A percentile compares a stretch with the other conserved stretches of the same genome.
Conservation (phyloP, 176 grass and related monocot species). For the Otatea glauca region DNA sequence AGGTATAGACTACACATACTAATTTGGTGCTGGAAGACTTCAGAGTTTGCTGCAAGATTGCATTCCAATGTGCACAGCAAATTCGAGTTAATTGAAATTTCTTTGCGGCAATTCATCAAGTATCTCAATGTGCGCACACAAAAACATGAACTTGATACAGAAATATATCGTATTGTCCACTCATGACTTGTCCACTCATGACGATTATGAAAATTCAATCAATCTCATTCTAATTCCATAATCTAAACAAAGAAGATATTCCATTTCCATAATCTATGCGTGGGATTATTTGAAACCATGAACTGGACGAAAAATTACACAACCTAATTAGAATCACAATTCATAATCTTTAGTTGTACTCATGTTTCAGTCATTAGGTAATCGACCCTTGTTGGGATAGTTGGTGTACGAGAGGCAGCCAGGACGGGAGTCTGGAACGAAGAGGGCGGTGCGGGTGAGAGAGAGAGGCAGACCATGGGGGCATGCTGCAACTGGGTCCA, state of each 20-base stretch:
- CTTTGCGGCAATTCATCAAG: too few species aligned
- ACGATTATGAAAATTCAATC: too few species aligned
- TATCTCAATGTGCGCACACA: too few species aligned
- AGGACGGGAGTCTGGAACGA: background rate
- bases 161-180: too few species aligned
- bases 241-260: background rate
- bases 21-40: too few species aligned
- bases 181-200: too few species aligned
- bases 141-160: too few species aligned
- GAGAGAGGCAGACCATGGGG: conserved; percentile 21
- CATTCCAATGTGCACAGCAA: too few species aligned
- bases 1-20: background rate
- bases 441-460: conserved; percentile 35
- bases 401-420: conserved; percentile 46
- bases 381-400: background rate
- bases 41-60: too few species aligned
- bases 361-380: background rate
- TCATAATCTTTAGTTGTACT: background rate
- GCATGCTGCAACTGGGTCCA: background rate
- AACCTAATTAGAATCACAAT: background rate
- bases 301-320: background rate
- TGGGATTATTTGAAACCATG: background rate
- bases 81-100: too few species aligned
- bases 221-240: too few species aligned
- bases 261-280: background rate